phyloP scores from a whole-genome alignment of 2,329 filamentous ascomycete species.

The Botrytis galanthina region DNA sequence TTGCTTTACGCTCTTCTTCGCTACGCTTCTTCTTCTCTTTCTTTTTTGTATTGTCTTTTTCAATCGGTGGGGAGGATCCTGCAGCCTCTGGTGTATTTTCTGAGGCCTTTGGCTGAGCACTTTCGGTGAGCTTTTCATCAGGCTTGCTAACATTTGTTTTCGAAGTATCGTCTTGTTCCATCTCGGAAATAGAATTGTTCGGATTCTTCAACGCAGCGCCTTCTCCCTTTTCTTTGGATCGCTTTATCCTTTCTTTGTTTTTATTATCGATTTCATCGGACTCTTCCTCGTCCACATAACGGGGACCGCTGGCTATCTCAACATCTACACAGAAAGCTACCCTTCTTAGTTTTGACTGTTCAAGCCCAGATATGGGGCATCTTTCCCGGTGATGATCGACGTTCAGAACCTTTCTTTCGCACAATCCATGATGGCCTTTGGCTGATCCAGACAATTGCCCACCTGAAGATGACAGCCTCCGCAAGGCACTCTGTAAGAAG shows the following conservation, averaged over 20 bases:
- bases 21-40: conserved; percentile 96
- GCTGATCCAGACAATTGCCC: conserved; percentile 40
- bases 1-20: conserved; percentile 86
- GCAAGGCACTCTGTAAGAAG: conserved; percentile 77
- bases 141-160: conserved; percentile 40
- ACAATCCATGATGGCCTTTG: conserved; percentile 64
- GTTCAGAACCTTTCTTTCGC: conserved; percentile 80
- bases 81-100: conserved; percentile 14
- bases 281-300: conserved; percentile 68
- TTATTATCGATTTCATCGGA: conserved; percentile 48
- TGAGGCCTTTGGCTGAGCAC: conserved; percentile 41
- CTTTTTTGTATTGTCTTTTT: conserved; percentile 59
- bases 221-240: conserved; percentile 67
- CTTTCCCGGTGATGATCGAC: conserved; percentile 76
- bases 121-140: conserved; percentile 43
- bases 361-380: conserved; percentile 75
- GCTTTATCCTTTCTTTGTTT: conserved; percentile 60
- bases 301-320: conserved; percentile 86
- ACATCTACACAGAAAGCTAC: conserved; percentile 97
- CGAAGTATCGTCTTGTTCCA: conserved; percentile 46
- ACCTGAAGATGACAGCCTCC: conserved; percentile 68
- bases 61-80: conserved; percentile 28
- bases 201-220: conserved; percentile 71
- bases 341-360: conserved; percentile 75
- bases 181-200: conserved; percentile 57